phyloP scores from a whole-genome alignment of 2,329 filamentous ascomycete genomes.

The Aspergillus unguis region DNA sequence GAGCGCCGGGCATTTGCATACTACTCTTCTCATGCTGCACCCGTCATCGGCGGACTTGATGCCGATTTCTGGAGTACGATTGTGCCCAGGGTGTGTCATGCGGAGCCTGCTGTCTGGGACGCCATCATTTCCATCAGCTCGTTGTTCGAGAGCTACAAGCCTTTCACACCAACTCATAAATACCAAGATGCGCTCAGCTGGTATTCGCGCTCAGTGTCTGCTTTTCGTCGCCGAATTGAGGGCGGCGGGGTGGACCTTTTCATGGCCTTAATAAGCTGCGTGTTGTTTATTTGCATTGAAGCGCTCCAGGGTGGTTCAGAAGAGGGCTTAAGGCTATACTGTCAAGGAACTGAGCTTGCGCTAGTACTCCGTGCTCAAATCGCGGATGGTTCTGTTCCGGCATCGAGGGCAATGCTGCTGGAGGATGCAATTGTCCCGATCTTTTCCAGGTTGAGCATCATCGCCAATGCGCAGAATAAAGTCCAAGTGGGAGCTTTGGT shows the following conservation, averaged over 20 bases:
- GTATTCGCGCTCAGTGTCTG: conserved; percentile 32
- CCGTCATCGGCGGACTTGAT: conserved; percentile 33
- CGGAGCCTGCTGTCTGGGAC: conserved; percentile 39
- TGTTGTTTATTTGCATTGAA: conserved; percentile 36
- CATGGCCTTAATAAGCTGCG: conserved; percentile 29
- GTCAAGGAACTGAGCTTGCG: conserved; percentile 26
- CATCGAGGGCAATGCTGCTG: conserved; percentile 19
- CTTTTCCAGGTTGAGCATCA: conserved; percentile 25
- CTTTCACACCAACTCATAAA: conserved; percentile 12
- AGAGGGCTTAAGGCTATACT: conserved; percentile 26
- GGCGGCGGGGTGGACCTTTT: conserved; percentile 22
- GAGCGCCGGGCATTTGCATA: conserved; percentile 40
- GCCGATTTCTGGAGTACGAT: conserved; percentile 35
- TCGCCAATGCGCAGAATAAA: conserved; percentile 12
- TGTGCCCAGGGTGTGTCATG: conserved; percentile 35
- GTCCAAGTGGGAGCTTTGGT: conserved; percentile 9
- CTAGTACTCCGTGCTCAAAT: conserved; percentile 19
- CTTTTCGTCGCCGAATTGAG: conserved; percentile 24
- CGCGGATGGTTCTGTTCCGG: conserved; percentile 10
- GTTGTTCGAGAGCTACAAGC: conserved; percentile 31
- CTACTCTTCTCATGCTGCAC: conserved; percentile 34
- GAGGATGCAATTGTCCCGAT: conserved; percentile 28
- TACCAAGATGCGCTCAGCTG: conserved; percentile 29
- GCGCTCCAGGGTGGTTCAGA: conserved; percentile 23
- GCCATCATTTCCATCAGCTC: conserved; percentile 37